Base-by-base conservation (phyloP, 2,329 filamentous ascomycete genomes). In the Aspergillus niger region DNA sequence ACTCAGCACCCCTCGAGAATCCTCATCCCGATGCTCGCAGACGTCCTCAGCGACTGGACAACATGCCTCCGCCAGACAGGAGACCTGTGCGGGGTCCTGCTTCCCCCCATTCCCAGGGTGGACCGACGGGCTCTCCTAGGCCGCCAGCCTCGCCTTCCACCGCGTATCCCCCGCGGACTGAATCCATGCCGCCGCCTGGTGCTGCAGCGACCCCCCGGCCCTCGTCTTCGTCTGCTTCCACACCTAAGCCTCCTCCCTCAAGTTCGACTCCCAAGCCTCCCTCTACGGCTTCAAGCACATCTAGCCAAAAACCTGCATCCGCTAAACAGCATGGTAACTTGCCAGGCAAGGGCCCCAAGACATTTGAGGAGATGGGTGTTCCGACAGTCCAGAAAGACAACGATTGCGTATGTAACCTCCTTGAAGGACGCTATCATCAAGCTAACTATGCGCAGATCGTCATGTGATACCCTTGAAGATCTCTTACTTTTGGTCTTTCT, bases 321-420 rank as follows among this genome's bases (percentile, higher is more conserved):
- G 75, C 74, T 13, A 70, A 71, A 59, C 43, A 60, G 60, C 43
- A 65, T 61, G 57, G 64, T 44, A 78, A 76, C 63, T 74, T 79
- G 49, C 81, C 85, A 32, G 84, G 83, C 53, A 91, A 92, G 72
- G 95, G 94, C 10, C 94, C 95, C 1, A 91, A 95, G 69, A 98
- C 95, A 0, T 99, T 99, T 75, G 94, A 97, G 74, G 93, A 96
- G 74, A 99, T 99, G 95, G 95, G 95, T 41, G 94, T 99, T 69
- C 91, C 92, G 6, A 85, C 88, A 70, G 88, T 84, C 51, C 93
- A 95, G 77, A 85, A 89, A 63, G 91, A 97, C n/a, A 86, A 86
- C 67, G 93, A 98, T 78, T 99, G 94, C 81, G 93, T 97, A 86
- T 81, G 85, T 58, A 38, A 36, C 3, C 11, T 30, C 26, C 54